Conservation (phyloP, 2,329 filamentous ascomycete species). For the Diaporthe capsici region DNA sequence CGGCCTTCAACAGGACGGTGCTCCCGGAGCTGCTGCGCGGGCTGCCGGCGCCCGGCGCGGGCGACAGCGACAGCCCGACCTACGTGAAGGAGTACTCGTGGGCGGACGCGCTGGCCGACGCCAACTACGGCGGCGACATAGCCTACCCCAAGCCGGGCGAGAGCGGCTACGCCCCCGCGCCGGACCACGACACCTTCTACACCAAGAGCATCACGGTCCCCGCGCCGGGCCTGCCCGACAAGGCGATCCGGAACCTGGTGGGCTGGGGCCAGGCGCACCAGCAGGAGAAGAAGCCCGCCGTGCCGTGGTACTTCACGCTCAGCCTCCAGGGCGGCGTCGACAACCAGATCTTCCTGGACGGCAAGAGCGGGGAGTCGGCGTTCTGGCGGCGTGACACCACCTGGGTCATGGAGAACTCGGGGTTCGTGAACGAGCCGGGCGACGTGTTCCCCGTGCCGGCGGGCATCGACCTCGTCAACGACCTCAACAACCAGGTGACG, state of each 20-base stretch:
- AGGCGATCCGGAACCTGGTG: constrained; percentile 47
- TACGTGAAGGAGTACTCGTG: constrained; percentile 41
- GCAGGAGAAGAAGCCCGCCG: constrained; percentile 32
- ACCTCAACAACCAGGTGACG: constrained; percentile 45
- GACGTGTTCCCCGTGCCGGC: constrained; percentile 36
- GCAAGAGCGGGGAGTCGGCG: constrained; percentile 43
- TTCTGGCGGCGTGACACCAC: constrained; percentile 47
- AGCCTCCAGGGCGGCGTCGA: constrained; percentile 50
- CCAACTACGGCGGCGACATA: constrained; percentile 32
- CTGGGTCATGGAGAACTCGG: constrained; percentile 48
- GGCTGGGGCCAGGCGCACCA: constrained; percentile 42
- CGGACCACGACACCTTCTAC: constrained; percentile 50
- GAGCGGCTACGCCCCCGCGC: constrained; percentile 1
- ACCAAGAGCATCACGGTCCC: constrained; percentile 53
- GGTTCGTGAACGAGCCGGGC: constrained; percentile 16
- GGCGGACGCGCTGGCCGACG: constrained; percentile 24
- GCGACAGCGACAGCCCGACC: constrained; percentile 46
- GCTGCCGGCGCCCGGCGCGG: constrained; percentile 44
- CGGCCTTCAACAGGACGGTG: constrained; percentile 46
- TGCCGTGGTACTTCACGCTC: constrained; percentile 49
- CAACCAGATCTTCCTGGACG: constrained; percentile 45
- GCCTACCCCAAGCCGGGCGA: constrained; percentile 18
- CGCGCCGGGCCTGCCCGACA: constrained; percentile 41
- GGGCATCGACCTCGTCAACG: constrained; percentile 45
- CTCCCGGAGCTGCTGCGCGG: constrained; percentile 46